Conservation (phyloP, 169 alveolate species). For the Eimeria sp. region DNA sequence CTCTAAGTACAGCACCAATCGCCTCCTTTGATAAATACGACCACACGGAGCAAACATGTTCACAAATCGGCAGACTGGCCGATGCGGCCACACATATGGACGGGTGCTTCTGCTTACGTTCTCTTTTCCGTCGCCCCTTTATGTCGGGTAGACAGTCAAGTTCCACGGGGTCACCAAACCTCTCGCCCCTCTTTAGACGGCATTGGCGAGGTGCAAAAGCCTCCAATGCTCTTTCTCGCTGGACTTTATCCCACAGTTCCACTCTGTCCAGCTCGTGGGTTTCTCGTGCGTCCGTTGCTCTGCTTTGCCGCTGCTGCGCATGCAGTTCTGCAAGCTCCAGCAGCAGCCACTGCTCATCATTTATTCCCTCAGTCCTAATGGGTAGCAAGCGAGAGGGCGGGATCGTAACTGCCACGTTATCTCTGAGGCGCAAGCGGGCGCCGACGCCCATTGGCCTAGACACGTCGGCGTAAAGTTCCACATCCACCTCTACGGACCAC, state of each 20-base stretch:
- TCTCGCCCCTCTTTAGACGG: slow-evolving; percentile 31
- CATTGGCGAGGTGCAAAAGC: slow-evolving; percentile 22
- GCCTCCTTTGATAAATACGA: background rate
- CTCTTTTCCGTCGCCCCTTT: background rate
- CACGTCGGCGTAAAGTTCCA: slow-evolving; percentile 38
- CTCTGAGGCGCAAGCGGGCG: slow-evolving; percentile 37
- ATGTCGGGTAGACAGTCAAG: slow-evolving; percentile 39
- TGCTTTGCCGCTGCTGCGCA: slow-evolving; percentile 6
- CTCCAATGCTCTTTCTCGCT: slow-evolving; percentile 4
- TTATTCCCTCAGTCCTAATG: background rate
- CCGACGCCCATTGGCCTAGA: slow-evolving; percentile 58
- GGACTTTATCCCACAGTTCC: slow-evolving; percentile 19
- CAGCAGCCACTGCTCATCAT: slow-evolving; percentile 48
- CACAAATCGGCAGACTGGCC: background rate
- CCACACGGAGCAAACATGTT: background rate
- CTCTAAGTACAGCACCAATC: background rate
- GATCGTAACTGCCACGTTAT: slow-evolving; percentile 42
- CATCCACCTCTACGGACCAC: slow-evolving; percentile 43
- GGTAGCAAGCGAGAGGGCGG: slow-evolving; percentile 55
- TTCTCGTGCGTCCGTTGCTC: background rate
- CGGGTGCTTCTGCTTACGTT: background rate
- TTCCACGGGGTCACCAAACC: slow-evolving; percentile 28
- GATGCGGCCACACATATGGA: background rate
- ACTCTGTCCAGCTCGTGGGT: background rate
- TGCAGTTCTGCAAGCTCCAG: slow-evolving; percentile 51